A percentile compares a stretch with the other conserved stretches of the same genome.
These are phyloP conservation scores for Amanita polypyramis DNA, from an alignment of 768 basidiomycete genomes.

Conservation along the genomic window DNA sequence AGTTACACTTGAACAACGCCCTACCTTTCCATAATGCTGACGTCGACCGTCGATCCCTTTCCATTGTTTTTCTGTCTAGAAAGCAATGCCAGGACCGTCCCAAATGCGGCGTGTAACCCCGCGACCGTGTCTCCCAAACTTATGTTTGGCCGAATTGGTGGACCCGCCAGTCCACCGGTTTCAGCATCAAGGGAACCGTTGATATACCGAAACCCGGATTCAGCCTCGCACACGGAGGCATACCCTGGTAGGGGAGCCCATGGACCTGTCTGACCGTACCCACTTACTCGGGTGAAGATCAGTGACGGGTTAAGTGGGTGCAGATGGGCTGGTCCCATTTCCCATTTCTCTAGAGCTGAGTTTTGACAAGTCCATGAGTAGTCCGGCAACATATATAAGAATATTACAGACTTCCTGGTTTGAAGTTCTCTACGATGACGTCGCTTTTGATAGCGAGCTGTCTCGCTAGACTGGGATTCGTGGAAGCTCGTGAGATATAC, in stretches of 20 bases:
- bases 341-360: conserved; percentile 62
- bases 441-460: conserved; percentile 52
- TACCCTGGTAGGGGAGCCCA: conserved; percentile 64
- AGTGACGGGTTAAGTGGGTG: conserved; percentile 75
- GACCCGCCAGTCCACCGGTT: conserved; percentile 43
- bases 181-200: conserved; percentile 52
- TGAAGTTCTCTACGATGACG: conserved; percentile 64
- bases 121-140: conserved; percentile 66
- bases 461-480: conserved; percentile 40
- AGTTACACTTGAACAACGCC: neutral
- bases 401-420: conserved; percentile 51
- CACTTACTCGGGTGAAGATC: conserved; percentile 82
- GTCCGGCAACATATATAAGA: neutral
- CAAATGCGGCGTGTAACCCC: conserved; percentile 64
- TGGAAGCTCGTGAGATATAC: neutral
- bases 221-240: conserved; percentile 68
- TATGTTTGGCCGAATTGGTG: conserved; percentile 62
- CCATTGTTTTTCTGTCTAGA: conserved; percentile 28
- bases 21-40: conserved; percentile 65
- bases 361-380: neutral
- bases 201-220: conserved; percentile 65
- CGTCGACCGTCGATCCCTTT: conserved; percentile 52
- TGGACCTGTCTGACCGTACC: conserved; percentile 68
- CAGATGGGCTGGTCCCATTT: conserved; percentile 44
- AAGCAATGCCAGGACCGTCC: conserved; percentile 58